These are phyloP conservation scores for Solanum ossicruentum DNA, from an alignment of 257 asterid species.

Conservation along the genomic window DNA sequence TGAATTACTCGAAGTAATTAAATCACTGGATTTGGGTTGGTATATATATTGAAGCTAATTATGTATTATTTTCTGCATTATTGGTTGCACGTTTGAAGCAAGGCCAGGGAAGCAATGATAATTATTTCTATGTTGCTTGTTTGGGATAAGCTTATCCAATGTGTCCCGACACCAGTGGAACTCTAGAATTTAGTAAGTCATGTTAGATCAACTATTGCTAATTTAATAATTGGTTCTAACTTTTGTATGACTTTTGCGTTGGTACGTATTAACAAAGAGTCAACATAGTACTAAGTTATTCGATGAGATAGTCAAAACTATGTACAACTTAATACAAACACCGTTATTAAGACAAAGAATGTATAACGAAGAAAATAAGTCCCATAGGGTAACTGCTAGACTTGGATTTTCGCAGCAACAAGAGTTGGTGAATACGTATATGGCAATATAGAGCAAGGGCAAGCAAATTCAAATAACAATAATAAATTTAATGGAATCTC, in stretches of 20 bases:
- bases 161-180: not conserved
- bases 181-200: not conserved
- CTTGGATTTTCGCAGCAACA: not conserved
- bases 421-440: not conserved
- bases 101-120: not conserved
- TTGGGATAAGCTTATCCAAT: not conserved
- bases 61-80: not conserved
- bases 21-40: not conserved
- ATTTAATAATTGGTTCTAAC: not conserved
- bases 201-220: not conserved
- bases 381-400: not conserved
- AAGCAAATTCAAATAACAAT: no score
- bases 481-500: no score
- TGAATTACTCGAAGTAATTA: not conserved
- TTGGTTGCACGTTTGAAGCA: not conserved
- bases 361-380: not conserved
- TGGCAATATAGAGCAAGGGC: not conserved
- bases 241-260: not conserved
- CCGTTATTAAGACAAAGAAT: no score
- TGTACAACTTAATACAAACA: no score
- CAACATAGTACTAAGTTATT: not conserved
- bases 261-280: not conserved
- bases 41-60: not conserved
- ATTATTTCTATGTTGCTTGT: not conserved
- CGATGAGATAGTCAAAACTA: not conserved